Evolutionary conservation across 495 filamentous ascomycete genomes (phyloP).

Genomic region (Astrothelium macrocarpum): DNA sequence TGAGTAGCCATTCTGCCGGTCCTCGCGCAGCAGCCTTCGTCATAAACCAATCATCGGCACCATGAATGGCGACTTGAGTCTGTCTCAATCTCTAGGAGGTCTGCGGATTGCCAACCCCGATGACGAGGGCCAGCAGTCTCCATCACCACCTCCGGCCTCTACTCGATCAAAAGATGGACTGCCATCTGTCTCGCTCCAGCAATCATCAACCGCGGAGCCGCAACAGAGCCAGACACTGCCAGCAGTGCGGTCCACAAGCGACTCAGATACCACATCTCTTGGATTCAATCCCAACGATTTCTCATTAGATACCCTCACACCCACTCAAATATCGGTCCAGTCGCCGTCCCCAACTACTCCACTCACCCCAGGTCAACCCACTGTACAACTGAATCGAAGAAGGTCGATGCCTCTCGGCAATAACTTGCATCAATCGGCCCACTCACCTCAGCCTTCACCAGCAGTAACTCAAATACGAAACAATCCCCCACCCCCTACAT

Average conservation of each 20-base stretch:
- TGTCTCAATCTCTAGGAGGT: constrained; percentile 87
- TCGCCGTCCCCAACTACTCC: constrained; percentile 7
- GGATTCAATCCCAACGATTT: constrained; percentile 26
- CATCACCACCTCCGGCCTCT: constrained; percentile 43
- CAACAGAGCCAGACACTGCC: constrained; percentile 10
- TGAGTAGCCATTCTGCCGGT: not conserved
- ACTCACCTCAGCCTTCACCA: constrained; percentile 30
- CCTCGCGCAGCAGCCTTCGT: not conserved
- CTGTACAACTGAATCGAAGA: constrained; percentile 21
- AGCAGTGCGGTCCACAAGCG: not conserved
- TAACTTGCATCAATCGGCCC: constrained; percentile 28
- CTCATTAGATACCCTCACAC: constrained; percentile 20
- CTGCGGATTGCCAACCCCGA: constrained; percentile 97
- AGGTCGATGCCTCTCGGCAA: constrained; percentile 31
- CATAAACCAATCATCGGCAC: constrained; percentile 5
- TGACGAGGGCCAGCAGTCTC: constrained; percentile 38
- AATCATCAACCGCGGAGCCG: constrained; percentile 22
- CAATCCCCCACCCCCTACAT: constrained; percentile 6
- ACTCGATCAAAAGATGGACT: constrained; percentile 9
- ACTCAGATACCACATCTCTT: constrained; percentile 14
- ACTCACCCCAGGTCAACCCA: constrained; percentile 10
- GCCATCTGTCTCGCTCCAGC: constrained; percentile 21
- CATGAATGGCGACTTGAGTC: constrained; percentile 89
- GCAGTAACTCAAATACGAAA: not conserved
- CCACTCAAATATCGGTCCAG: not conserved